These are phyloP conservation scores for Corymbia calophylla DNA, from an alignment of 441 rosid species.

Conservation along the genomic window DNA sequence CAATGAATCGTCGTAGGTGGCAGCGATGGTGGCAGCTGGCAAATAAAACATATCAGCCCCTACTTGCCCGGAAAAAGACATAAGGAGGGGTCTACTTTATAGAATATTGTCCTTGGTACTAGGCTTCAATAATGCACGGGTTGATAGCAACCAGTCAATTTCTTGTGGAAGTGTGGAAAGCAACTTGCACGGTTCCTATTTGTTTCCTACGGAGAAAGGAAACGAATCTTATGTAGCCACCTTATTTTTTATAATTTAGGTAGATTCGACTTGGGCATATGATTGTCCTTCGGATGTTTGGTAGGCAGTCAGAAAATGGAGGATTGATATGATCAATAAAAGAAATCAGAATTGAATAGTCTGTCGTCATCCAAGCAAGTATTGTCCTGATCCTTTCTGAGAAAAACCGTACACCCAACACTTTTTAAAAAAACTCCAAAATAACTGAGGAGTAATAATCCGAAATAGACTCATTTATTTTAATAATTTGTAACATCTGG, in stretches of 20 bases:
- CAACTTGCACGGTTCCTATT: neutral
- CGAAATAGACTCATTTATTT: too few relatives aligned
- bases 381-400: too few relatives aligned
- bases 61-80: neutral
- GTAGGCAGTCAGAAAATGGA: neutral
- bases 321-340: too few relatives aligned
- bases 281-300: neutral
- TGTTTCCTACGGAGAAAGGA: neutral
- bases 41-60: neutral
- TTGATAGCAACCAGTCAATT: neutral
- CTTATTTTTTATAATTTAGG: neutral
- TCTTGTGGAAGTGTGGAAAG: neutral
- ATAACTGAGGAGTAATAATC: too few relatives aligned
- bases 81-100: neutral
- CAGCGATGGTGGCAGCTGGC: neutral
- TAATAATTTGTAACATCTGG: too few relatives aligned
- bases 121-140: neutral
- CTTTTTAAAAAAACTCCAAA: too few relatives aligned
- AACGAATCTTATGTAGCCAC: neutral
- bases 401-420: too few relatives aligned
- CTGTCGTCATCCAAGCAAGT: too few relatives aligned
- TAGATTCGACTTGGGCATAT: neutral
- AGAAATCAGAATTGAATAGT: too few relatives aligned
- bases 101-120: neutral
- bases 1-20: neutral